Evolutionary conservation across 2,329 filamentous ascomycete species (phyloP), one percentile per base, ranked within the genome.

Genomic region (Aspergillus tanneri): DNA sequence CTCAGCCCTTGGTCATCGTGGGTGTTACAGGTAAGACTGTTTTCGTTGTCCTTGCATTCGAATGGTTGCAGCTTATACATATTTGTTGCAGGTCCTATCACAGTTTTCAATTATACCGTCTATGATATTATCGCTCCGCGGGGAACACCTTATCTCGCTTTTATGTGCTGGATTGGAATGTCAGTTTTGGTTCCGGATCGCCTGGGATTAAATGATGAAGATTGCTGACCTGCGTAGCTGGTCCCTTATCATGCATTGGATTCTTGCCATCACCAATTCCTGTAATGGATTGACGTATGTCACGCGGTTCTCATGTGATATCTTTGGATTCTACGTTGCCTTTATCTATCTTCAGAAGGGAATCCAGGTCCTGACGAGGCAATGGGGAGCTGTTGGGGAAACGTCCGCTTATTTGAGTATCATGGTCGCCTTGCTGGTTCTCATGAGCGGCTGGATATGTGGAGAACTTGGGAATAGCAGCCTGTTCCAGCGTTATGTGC

Each of bases 331-430:
- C 72, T 95, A 95, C 65, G 90, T 95, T 39, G 90, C 90, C 47
- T 90, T 88, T 64, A 92, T 95, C 68, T 95, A 95, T 65, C 77
- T 95, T 16, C 89, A 95, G 64, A 95, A 95, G 70, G 90, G 90
- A 12, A 86, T 95, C 53, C 88, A 95, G 69, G 88, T 95, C 11
- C 79, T 95, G 16, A 85, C 84, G 35, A 80, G 86, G 10, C 86
- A 95, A 61, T 90, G 87, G 69, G 73, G 61, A 63, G 76, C 67
- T 69, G 75, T 57, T 49, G 78, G 76, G 40, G 80, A 86, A 43
- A 69, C 65, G 75, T 93, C 74, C 3, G 80, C 79, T 6, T 95
- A 95, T 64, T 80, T 95, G 21, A 90, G 87, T 38, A 82, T 95
- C 59, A 80, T 85, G 58, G 81, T 90, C 1, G 80, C 88, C 6